Base-by-base conservation (phyloP, 2,329 filamentous ascomycete genomes). In the Coniochaeta hoffmannii region DNA sequence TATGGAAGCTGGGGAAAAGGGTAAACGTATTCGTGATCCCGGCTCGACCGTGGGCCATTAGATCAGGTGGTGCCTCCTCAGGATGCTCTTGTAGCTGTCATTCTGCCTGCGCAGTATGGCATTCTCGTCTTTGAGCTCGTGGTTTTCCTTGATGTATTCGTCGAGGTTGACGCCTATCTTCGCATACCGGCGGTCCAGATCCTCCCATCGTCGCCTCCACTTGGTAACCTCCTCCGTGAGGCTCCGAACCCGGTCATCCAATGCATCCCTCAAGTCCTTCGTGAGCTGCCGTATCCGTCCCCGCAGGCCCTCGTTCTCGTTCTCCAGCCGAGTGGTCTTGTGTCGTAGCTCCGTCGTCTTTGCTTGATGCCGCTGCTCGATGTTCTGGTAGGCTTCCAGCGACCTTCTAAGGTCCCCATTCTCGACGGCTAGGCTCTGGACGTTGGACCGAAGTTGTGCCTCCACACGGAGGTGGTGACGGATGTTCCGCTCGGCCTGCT, bases 381-480 rank as follows among this genome's bases (percentile, higher is more conserved):
- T 58, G 19, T 67, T 66, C n/a, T 67, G 62, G 1, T 63, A 61
- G 28, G 62, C 67, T 30, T 74, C 71, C 35, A 70, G 58, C 7
- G 68, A 66, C n/a, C 66, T 68, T 12, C 73, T 69, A 5, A 78
- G 67, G 8, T 67, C 64, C 15, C 67, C 63, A 59, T 76, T 76
- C 31, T 76, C 72, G 15, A 66, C 66, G 2, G 62, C 59, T 4
- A 77, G 68, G 10, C 64, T 59, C 32, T 62, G 63, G 54, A 74
- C 65, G 56, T 73, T 68, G n/a, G 62, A 64, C 57, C 72, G 66
- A 1, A 76, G 67, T 38, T 71, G 62, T 1, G 69, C 69, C 6
- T 73, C 60, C 56, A 69, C 64, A 57, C 65, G 63, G 24, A 66
- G 63, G 5, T 72, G 63, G 24, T 68, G 65, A 34, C 70, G 67